Conservation (phyloP, 163 green algal genomes). For the Picocystis sp. region DNA sequence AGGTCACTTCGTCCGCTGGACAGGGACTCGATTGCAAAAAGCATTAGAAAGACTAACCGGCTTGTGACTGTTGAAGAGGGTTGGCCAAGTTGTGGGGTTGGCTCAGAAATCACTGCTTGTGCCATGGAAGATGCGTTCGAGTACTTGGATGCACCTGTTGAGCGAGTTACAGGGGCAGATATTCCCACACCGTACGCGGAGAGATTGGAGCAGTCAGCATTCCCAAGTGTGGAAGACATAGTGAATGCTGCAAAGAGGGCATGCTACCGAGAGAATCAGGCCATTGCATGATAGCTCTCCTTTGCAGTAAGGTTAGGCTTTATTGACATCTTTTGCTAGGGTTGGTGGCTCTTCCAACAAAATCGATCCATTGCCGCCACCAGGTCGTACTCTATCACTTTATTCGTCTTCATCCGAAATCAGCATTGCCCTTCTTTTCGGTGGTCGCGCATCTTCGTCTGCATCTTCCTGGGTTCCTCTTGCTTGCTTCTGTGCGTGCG, state of each 20-base stretch:
- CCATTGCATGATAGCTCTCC: too few relatives aligned
- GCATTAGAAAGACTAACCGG: conserved; percentile 69
- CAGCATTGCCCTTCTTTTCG: too few relatives aligned
- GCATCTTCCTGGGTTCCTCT: too few relatives aligned
- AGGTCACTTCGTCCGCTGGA: conserved; percentile 83
- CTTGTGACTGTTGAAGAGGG: conserved; percentile 86
- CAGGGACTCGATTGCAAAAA: conserved; percentile 60
- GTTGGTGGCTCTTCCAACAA: too few relatives aligned
- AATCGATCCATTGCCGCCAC: too few relatives aligned
- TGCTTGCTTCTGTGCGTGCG: too few relatives aligned
- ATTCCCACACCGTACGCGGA: conserved; percentile 91
- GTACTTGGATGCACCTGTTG: conserved; percentile 84
- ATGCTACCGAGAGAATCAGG: conserved; percentile 1
- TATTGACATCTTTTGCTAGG: too few relatives aligned
- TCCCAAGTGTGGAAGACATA: conserved; percentile 41
- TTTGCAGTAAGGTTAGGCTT: too few relatives aligned
- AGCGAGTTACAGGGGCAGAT: conserved; percentile 74
- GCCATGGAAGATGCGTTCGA: conserved; percentile 89
- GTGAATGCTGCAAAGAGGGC: conserved; percentile 9
- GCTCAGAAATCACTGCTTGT: conserved; percentile 57
- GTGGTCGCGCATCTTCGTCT: too few relatives aligned
- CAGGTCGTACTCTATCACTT: too few relatives aligned
- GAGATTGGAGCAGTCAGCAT: conserved; percentile 64
- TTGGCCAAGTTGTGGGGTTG: conserved; percentile 86
- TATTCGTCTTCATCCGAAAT: too few relatives aligned